Base-by-base conservation (phyloP, 2,329 filamentous ascomycete genomes). In the Daldinia sp. region DNA sequence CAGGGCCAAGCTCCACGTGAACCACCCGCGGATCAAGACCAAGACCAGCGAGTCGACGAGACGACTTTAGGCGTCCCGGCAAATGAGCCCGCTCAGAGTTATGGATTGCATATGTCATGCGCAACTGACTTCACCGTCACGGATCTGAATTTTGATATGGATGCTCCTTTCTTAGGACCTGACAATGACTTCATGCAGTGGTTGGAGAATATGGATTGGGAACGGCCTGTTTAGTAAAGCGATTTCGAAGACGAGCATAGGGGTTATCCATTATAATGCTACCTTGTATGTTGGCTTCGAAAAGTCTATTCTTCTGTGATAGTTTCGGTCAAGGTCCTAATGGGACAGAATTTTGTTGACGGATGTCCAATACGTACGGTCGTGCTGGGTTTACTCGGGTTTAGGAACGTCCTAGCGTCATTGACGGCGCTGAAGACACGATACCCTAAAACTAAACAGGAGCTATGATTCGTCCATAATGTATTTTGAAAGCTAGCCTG, bases 141-240 rank as follows among this genome's bases (percentile, higher is more conserved):
- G 2, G 73, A 75, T 37, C 54, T 69, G 1, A 72, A 73, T 17
- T 70, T 73, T 23, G 71, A 67, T 0, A 68, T 73, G 3, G 74
- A 75, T 3, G 66, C 68, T 6, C 71, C 74, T 0, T 70, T 75
- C 41, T 54, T 76, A 23, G 73, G 71, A 1, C 67, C 74, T 45
- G 76, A 77, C 17, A 70, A 67, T 17, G 75, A 77, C 47, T 76
- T 77, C 21, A 73, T 76, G 70, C 72, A 74, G 29, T 77, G 72
- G 76, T 68, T 77, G 1, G 75, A 76, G 50, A 72, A 69, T 30
- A 70, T 74, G 62, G 73, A 76, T 41, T 76, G 74, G 75, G 74
- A 74, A 39, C 64, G 61, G 7, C 67, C 72, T 25, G 58, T 63
- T 19, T 45, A 50, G 45, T 63, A 49, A 58, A 32, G 32, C 4